Evolutionary conservation across 768 basidiomycete genomes (phyloP).

Genomic region (Neoboletus magnificus): DNA sequence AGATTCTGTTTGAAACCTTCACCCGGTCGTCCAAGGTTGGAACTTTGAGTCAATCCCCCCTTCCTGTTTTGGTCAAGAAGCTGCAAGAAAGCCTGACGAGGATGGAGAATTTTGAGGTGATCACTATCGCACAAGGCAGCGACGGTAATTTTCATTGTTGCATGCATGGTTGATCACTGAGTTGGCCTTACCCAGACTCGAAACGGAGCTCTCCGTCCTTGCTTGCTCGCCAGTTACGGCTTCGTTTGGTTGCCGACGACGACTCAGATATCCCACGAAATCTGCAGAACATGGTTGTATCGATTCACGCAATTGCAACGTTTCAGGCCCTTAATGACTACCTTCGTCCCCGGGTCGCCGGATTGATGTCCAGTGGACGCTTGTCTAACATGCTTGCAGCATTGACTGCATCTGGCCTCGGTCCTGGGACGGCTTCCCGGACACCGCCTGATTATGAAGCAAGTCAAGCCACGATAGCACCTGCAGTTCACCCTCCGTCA

Average conservation of each 20-base stretch:
- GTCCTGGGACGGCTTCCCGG: constrained; percentile 44
- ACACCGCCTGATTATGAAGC: constrained; percentile 34
- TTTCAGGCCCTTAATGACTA: constrained; percentile 98
- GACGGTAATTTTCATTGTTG: constrained; percentile 52
- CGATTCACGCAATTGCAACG: constrained; percentile 97
- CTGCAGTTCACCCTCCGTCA: constrained; percentile 28
- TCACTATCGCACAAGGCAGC: constrained; percentile 76
- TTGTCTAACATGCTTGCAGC: constrained; percentile 91
- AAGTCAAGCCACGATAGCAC: constrained; percentile 29
- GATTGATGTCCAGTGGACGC: constrained; percentile 59
- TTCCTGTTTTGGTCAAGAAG: constrained; percentile 86
- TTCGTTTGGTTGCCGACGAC: constrained; percentile 86
- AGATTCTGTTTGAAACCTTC: constrained; percentile 79
- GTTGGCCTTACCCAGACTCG: constrained; percentile 51
- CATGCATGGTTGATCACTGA: constrained; percentile 5
- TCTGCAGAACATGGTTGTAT: constrained; percentile 88
- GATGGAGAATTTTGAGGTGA: constrained; percentile 94
- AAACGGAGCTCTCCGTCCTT: constrained; percentile 88
- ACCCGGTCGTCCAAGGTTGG: constrained; percentile 48
- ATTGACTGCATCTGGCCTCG: constrained; percentile 72
- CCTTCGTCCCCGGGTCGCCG: constrained; percentile 84
- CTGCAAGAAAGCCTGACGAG: constrained; percentile 93
- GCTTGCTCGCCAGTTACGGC: constrained; percentile 87
- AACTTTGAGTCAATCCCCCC: constrained; percentile 49
- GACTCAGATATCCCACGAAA: constrained; percentile 85